Conservation (phyloP, 139 green algal species). For the Closterium sp. region DNA sequence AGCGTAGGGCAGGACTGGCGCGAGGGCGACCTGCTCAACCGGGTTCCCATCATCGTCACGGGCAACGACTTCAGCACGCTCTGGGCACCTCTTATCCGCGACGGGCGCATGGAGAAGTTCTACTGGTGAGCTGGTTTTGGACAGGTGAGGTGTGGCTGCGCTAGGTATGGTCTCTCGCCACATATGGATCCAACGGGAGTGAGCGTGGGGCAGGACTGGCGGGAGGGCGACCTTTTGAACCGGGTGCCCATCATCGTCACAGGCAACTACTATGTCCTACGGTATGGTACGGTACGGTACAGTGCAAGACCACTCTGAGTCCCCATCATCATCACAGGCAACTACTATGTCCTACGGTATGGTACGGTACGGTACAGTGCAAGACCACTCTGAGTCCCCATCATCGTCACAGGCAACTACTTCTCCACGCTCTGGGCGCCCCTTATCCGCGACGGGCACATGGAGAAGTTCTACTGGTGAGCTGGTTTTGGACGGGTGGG, state of each 20-base stretch:
- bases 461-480: neutral
- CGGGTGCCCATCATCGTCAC: slow-evolving; percentile 59
- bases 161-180: too few species aligned
- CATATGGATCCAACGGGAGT: slow-evolving; percentile 25
- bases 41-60: slow-evolving; percentile 58
- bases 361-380: too few species aligned
- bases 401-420: slow-evolving; percentile 59
- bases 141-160: too few species aligned
- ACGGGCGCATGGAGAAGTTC: slow-evolving; percentile 53
- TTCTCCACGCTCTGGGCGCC: slow-evolving; percentile 60
- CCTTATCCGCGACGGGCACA: slow-evolving; percentile 76
- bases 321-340: slow-evolving; percentile 60
- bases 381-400: slow-evolving; percentile 26
- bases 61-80: slow-evolving; percentile 37
- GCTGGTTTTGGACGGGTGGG: too few species aligned
- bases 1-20: too few species aligned
- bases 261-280: slow-evolving; percentile 65
- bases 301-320: neutral
- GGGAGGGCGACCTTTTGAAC: slow-evolving; percentile 14
- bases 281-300: too few species aligned
- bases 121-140: too few species aligned
- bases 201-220: slow-evolving; percentile 47
- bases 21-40: slow-evolving; percentile 14
- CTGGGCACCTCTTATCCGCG: slow-evolving; percentile 81
- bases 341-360: slow-evolving; percentile 30